Percentiles rank a stretch among this genome's conserved stretches.
phyloP scores from a whole-genome alignment of 1,139 yeast genomes.

The Saccharomyces hybrid region DNA sequence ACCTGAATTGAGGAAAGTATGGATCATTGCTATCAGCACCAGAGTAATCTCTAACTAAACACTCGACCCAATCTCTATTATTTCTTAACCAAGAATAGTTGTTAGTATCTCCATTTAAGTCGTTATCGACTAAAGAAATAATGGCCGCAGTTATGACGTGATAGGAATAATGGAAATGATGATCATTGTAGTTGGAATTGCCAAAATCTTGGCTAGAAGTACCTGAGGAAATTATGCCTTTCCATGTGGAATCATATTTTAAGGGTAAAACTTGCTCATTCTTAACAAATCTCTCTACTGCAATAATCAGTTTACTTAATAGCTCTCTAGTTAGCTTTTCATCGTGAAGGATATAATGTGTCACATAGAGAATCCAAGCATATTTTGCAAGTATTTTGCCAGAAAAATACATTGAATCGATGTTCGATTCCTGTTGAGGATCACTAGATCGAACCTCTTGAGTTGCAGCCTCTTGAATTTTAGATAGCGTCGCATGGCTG shows the following conservation, averaged over 20 bases:
- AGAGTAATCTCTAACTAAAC: constrained; percentile 60
- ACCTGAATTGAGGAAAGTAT: constrained; percentile 65
- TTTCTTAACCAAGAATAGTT: constrained; percentile 41
- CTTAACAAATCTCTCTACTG: constrained; percentile 50
- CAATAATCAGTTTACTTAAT: constrained; percentile 46
- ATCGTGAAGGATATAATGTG: constrained; percentile 50
- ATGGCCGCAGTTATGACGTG: constrained; percentile 69
- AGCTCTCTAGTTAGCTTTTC: constrained; percentile 38
- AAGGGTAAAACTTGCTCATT: constrained; percentile 51
- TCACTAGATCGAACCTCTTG: constrained; percentile 44
- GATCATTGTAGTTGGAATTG: constrained; percentile 70
- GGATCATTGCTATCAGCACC: constrained; percentile 50
- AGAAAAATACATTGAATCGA: constrained; percentile 68
- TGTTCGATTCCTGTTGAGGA: constrained; percentile 49
- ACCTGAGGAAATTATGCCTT: constrained; percentile 65
- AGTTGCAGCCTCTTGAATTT: constrained; percentile 43
- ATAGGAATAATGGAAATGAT: constrained; percentile 76
- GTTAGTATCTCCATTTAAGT: constrained; percentile 21
- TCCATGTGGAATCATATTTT: constrained; percentile 60
- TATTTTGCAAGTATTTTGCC: constrained; percentile 70
- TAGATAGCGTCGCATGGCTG: constrained; percentile 34
- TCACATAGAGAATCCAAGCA: constrained; percentile 61
- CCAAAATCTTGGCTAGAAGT: constrained; percentile 55
- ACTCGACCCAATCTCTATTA: constrained; percentile 50
- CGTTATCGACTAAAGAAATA: constrained; percentile 46